A percentile compares a stretch with the other conserved stretches of the same genome.
These are phyloP conservation scores for Xylaria sp. DNA, from an alignment of 2,329 filamentous ascomycete genomes.

Conservation along the genomic window DNA sequence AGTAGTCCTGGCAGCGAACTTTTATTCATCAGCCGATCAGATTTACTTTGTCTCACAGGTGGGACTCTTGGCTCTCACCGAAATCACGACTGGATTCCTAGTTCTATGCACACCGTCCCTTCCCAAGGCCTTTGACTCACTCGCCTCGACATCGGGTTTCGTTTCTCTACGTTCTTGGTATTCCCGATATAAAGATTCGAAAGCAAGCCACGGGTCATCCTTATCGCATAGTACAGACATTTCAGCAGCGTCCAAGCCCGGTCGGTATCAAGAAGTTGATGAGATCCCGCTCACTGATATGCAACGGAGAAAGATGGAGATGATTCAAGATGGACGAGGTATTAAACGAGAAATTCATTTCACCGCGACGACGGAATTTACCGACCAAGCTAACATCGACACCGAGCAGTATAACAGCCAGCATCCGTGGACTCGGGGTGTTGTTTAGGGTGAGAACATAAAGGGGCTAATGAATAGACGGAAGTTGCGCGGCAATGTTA, in stretches of 20 bases:
- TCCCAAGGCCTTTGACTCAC: slow-evolving; percentile 14
- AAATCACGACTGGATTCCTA: not conserved
- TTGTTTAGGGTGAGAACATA: not conserved
- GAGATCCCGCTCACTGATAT: not conserved
- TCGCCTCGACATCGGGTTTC: not conserved
- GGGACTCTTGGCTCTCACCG: not conserved
- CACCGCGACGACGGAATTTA: not conserved
- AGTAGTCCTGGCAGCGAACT: not conserved
- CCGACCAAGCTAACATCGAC: not conserved
- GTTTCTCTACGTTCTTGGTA: not conserved
- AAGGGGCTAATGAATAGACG: not conserved
- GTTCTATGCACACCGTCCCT: not conserved
- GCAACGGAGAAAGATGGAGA: not conserved
- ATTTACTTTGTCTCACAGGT: not conserved
- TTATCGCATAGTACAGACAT: not conserved
- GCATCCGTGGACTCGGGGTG: not conserved
- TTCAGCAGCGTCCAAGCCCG: not conserved
- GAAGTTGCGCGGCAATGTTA: not conserved
- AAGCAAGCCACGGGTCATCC: not conserved
- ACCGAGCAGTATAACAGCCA: not conserved
- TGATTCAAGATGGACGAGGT: not conserved
- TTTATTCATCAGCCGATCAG: not conserved
- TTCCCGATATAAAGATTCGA: not conserved
- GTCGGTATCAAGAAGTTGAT: not conserved
- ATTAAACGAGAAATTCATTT: not conserved